Base-by-base conservation (phyloP, 768 basidiomycete species). In the Lenzites betulinus region DNA sequence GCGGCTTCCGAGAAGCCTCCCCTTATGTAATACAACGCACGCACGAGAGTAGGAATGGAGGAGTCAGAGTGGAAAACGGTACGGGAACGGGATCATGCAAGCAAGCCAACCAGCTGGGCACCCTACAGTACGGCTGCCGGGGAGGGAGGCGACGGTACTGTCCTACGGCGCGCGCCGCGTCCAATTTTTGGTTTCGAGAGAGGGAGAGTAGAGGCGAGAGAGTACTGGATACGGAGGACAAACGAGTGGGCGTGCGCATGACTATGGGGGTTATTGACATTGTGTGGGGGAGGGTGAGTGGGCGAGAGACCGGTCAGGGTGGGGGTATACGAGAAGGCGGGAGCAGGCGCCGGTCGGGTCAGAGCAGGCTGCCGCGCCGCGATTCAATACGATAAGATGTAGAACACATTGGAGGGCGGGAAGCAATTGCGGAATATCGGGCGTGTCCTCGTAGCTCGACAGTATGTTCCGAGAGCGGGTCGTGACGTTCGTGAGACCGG, bases 1-100 rank as follows among this genome's bases (percentile, higher is more conserved):
- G 64, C 54, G 75, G 70, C 68, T 65, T 72, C 70, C 30, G 39
- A 41, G 74, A 75, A 74, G 76, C 72, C 74, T 73, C 73, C 74
- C 72, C 69, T 66, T 77, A 75, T 66, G 73, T 75, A 63, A 65
- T 77, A 77, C 76, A 78, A 64, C 68, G 66, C 70, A 71, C 59
- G 60, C 62, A 63, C 52, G 53, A 38, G 57, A 46, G 26, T 42
- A 33, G 47, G 26, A 35, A 56, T 46, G 44, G 28, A 50, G 11
- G 39, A 54, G 13, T 41, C 30, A 43, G 52, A 51, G 28, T 33
- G 33, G 52, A 50, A 55, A 44, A 9, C 43, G 43, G 26, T 44
- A 57, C 55, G 56, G 44, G 59, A 25, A 49, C 38, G 43, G 55
- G 51, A 63, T 20, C 56, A 64, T 56, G 61, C 58, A 55, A 59